Percentiles rank a stretch among this genome's conserved stretches.
Conservation (phyloP, 148 eudicot genomes). For the Fagopyrum esculentum region DNA sequence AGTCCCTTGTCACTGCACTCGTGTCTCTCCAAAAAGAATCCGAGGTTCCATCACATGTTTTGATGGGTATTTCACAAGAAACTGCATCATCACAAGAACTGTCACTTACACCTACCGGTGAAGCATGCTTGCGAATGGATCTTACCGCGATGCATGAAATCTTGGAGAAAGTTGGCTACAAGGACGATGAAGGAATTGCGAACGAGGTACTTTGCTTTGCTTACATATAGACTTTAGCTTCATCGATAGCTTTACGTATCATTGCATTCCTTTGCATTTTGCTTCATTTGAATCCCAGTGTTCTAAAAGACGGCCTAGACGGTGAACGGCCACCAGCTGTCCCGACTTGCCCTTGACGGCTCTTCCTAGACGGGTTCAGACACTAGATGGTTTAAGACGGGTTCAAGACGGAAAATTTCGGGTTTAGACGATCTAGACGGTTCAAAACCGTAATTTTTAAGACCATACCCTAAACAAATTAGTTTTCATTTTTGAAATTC, state of each 20-base stretch:
- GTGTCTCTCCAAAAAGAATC: constrained; percentile 60
- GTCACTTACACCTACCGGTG: constrained; percentile 46
- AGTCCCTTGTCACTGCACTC: constrained; percentile 52
- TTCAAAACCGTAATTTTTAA: no score
- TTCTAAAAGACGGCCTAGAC: no score
- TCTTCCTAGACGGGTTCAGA: no score
- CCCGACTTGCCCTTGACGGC: no score
- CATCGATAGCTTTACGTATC: no score
- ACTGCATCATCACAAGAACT: constrained; percentile 25
- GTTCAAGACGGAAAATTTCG: no score
- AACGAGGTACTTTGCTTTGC: constrained; percentile 40
- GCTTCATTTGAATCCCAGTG: background rate
- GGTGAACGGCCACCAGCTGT: no score
- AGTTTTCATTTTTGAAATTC: no score
- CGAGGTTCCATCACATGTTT: constrained; percentile 50
- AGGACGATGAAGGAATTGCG: constrained; percentile 65
- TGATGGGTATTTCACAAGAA: constrained; percentile 48
- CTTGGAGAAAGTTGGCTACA: constrained; percentile 58
- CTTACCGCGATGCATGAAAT: constrained; percentile 68
- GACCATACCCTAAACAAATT: no score
- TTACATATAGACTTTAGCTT: no score
- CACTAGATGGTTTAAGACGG: no score
- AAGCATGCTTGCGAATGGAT: constrained; percentile 67
- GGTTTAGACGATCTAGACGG: no score
- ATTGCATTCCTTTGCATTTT: background rate